Base-by-base conservation (phyloP, 768 basidiomycete genomes). In the Mrakia gelida region DNA sequence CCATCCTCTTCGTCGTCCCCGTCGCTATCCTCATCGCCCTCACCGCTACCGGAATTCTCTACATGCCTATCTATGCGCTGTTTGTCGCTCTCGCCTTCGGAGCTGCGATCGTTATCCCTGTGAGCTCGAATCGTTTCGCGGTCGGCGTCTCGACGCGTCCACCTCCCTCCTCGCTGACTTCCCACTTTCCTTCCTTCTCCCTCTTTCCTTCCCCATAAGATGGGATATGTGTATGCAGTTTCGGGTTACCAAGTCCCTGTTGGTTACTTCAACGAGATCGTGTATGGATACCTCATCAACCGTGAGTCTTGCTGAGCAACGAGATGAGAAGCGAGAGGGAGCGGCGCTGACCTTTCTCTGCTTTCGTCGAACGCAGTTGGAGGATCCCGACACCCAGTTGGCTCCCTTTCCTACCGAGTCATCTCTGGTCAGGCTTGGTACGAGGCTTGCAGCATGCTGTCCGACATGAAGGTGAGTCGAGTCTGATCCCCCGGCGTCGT, bases 361-460 rank as follows among this genome's bases (percentile, higher is more conserved):
- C 18, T 73, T 26, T 45, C 43, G 9, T 30, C 49, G 38, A 45
- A 45, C 28, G 4, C 45, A 32, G 26, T 61, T 18, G 73, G 73
- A 32, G 73, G 73, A 10, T 74, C 73, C 11, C 52, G 73, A n/a
- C 73, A 74, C 43, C 73, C 73, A 0, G 16, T 74, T 18, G 73
- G 73, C 1, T 74, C 73, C 5, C 73, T 74, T 2, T 74, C 73
- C n/a, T 74, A 74, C 73, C 30, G 73, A 34, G 43, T 43, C 59
- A 74, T 74, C 54, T 74, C 73, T 13, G 73, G 73, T 8, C 73
- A 74, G 23, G 54, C 56, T 7, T 74, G 73, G 73, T 74, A 74
- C 73, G 73, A 74, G 23, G 73, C 73, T 16, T 56, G 59, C 9
- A n/a, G 56, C 2, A 74, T 74, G 73, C 73, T 74, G 3, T 59